Conservation (phyloP, 2,329 filamentous ascomycete genomes). For the Thielaviopsis populi region DNA sequence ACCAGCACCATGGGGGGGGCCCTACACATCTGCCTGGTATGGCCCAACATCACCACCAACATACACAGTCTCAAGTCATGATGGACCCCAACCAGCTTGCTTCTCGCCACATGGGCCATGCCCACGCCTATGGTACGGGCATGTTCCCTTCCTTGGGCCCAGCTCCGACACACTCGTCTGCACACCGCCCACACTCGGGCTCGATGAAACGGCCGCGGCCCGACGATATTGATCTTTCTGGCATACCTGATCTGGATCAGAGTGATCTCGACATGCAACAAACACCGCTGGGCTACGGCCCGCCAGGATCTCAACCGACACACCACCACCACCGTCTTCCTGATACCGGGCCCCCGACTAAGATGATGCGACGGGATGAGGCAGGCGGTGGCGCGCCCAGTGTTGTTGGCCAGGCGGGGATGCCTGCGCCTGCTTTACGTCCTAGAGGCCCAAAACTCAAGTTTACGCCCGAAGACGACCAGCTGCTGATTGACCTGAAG, state of each 20-base stretch:
- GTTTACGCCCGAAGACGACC: constrained; percentile 85
- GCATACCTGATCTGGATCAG: constrained; percentile 38
- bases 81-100: constrained; percentile 42
- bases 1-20: constrained; percentile 25
- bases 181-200: constrained; percentile 19
- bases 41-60: constrained; percentile 30
- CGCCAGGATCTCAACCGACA: constrained; percentile 34
- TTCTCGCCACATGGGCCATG: constrained; percentile 30
- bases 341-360: constrained; percentile 53
- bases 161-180: constrained; percentile 19
- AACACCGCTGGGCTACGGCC: constrained; percentile 24
- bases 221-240: constrained; percentile 43
- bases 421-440: constrained; percentile 67
- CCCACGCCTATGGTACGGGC: constrained; percentile 35
- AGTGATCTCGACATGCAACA: constrained; percentile 42
- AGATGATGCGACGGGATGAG: constrained; percentile 47
- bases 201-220: constrained; percentile 39
- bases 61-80: constrained; percentile 39
- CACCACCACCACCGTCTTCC: constrained; percentile 76
- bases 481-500: constrained; percentile 74
- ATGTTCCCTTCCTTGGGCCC: constrained; percentile 39
- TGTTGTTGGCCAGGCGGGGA: constrained; percentile 71
- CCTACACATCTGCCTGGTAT: constrained; percentile 27
- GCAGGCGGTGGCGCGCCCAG: constrained; percentile 51
- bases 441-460: constrained; percentile 83